phyloP scores from a whole-genome alignment of 2,329 filamentous ascomycete genomes.

The Penicillium sp. region DNA sequence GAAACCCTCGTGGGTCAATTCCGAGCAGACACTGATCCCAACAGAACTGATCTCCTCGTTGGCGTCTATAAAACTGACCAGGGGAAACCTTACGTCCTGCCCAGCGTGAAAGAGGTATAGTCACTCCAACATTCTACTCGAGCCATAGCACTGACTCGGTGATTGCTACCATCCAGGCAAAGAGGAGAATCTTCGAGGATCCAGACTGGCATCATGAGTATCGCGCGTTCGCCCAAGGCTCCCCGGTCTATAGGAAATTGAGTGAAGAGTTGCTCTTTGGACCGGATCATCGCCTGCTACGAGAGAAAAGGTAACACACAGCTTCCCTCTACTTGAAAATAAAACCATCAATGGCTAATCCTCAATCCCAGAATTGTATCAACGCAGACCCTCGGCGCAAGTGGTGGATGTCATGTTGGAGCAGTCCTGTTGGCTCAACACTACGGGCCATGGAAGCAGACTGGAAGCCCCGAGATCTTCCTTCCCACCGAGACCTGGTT shows the following conservation, averaged over 20 bases:
- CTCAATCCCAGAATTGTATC: slow-evolving; percentile 6
- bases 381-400: slow-evolving; percentile 15
- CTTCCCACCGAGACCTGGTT: slow-evolving; percentile 16
- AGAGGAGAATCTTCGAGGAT: slow-evolving; percentile 13
- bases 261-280: slow-evolving; percentile 13
- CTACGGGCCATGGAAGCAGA: slow-evolving; percentile 15
- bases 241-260: slow-evolving; percentile 10
- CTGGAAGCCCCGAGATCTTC: slow-evolving; percentile 12
- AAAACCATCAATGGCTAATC: background rate
- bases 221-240: slow-evolving; percentile 10
- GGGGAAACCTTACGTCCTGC: slow-evolving; percentile 13
- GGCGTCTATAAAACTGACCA: slow-evolving; percentile 18
- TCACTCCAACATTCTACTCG: background rate
- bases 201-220: slow-evolving; percentile 19
- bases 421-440: slow-evolving; percentile 9
- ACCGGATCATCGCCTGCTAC: slow-evolving; percentile 13
- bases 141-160: background rate
- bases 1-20: slow-evolving; percentile 1
- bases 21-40: slow-evolving; percentile 11
- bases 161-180: slow-evolving; percentile 7
- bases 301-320: slow-evolving; percentile 9
- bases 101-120: slow-evolving; percentile 14
- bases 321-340: background rate
- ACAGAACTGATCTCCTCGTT: slow-evolving; percentile 14
- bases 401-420: slow-evolving; percentile 14